phyloP scores from a whole-genome alignment of 2,329 filamentous ascomycete genomes.

The Hansfordia pulvinata region DNA sequence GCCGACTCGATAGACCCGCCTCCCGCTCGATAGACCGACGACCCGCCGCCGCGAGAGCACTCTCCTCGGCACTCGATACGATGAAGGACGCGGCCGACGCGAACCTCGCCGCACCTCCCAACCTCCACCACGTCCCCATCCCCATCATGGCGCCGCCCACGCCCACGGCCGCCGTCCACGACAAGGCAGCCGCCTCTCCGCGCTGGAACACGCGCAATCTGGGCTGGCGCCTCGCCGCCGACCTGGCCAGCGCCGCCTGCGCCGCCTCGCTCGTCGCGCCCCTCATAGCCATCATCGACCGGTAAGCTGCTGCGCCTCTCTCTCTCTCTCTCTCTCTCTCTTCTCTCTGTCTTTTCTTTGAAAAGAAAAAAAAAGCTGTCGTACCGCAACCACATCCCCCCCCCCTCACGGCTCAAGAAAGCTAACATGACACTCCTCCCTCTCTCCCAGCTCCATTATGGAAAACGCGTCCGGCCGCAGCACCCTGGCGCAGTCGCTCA shows the following conservation, averaged over 20 bases:
- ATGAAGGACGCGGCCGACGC: background rate
- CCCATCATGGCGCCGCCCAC: background rate
- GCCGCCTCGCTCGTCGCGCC: constrained; percentile 71
- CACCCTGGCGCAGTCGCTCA: constrained; percentile 45
- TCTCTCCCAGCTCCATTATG: constrained; percentile 50
- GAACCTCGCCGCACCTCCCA: background rate
- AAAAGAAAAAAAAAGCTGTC: too few relatives aligned
- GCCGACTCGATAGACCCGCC: too few relatives aligned
- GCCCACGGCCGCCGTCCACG: background rate
- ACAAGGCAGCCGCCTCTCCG: background rate
- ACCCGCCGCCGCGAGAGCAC: background rate
- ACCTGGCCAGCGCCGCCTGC: constrained; percentile 53
- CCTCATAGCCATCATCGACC: constrained; percentile 76
- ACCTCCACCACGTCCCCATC: background rate
- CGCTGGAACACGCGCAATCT: constrained; percentile 77
- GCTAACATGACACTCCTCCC: constrained; percentile 3
- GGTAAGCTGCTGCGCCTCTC: constrained; percentile 42
- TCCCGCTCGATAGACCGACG: too few relatives aligned
- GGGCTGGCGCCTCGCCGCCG: constrained; percentile 49
- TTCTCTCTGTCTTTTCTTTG: too few relatives aligned
- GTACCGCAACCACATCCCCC: too few relatives aligned
- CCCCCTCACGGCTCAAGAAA: too few relatives aligned
- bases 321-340: too few relatives aligned
- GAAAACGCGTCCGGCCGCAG: constrained; percentile 64
- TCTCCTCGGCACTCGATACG: background rate